Percentiles rank a stretch among this genome's conserved stretches.
These are phyloP conservation scores for Cymbopogon flexuosus DNA, from an alignment of 202 grass and related monocot genomes.

Conservation along the genomic window DNA sequence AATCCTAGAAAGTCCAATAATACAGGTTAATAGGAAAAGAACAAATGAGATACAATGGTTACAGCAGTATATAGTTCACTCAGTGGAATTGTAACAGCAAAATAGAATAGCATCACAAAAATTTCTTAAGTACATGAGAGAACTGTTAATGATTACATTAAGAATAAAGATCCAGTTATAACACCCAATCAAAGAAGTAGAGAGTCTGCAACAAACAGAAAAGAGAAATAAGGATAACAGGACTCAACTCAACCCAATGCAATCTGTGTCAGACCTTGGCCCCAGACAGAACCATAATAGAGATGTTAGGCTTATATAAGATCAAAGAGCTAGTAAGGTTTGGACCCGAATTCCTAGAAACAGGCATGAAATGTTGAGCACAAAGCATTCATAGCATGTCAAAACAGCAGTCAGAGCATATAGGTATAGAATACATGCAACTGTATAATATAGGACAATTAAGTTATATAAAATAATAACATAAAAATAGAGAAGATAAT, in stretches of 20 bases:
- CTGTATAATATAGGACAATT: not conserved
- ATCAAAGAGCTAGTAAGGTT: not conserved
- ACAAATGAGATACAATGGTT: not conserved
- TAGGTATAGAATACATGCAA: not conserved
- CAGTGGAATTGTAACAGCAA: not conserved
- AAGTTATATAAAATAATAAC: not conserved
- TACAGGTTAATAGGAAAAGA: conserved; percentile 2
- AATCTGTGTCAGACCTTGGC: not conserved
- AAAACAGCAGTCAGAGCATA: not conserved
- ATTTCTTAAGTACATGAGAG: not conserved
- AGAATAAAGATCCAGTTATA: not conserved
- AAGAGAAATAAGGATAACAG: not conserved
- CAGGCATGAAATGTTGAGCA: not conserved
- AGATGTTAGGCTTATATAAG: too few relatives aligned
- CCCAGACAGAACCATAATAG: not conserved
- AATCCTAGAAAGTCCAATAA: not conserved
- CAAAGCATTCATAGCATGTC: not conserved
- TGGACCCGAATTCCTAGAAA: not conserved
- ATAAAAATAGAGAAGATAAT: conserved; percentile 16
- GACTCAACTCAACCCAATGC: not conserved
- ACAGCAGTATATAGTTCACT: not conserved
- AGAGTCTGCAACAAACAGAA: not conserved
- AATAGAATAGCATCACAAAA: not conserved
- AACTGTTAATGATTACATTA: not conserved
- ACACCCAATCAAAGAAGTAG: not conserved